Conservation (phyloP, 371 early-diverging fungal genomes). For the Haplosporangium sp. region DNA sequence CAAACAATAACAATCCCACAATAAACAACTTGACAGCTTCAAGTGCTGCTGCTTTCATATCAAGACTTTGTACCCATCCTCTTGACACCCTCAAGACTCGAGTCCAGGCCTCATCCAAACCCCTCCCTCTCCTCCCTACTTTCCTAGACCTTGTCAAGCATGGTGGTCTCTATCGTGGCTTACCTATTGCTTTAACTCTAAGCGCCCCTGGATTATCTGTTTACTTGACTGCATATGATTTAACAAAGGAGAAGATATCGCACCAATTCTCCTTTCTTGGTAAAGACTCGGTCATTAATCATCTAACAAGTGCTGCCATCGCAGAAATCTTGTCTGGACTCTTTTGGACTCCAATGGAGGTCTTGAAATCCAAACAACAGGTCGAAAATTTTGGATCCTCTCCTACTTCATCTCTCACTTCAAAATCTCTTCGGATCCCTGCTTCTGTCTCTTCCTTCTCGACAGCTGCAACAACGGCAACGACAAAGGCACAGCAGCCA, state of each 20-base stretch:
- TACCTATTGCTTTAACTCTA: conserved; percentile 77
- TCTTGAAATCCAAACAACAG: conserved; percentile 81
- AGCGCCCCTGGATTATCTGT: conserved; percentile 81
- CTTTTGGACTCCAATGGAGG: conserved; percentile 87
- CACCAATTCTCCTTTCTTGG: conserved; percentile 12
- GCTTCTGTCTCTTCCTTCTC: conserved; percentile 1
- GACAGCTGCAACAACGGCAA: conserved; percentile 6
- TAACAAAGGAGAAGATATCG: conserved; percentile 62
- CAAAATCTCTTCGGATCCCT: neutral
- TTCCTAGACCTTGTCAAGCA: conserved; percentile 24
- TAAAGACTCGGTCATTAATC: conserved; percentile 54
- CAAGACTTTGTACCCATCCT: conserved; percentile 76
- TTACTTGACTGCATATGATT: conserved; percentile 81
- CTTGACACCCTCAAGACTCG: conserved; percentile 86
- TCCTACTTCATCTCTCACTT: neutral
- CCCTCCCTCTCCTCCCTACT: conserved; percentile 29
- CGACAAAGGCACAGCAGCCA: conserved; percentile 4
- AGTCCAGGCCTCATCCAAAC: conserved; percentile 64
- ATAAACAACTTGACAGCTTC: conserved; percentile 64
- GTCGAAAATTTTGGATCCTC: conserved; percentile 28
- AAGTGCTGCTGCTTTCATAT: conserved; percentile 65
- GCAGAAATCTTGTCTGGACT: conserved; percentile 71
- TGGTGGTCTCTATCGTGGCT: conserved; percentile 67
- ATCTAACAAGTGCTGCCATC: conserved; percentile 62
- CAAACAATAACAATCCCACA: neutral